Evolutionary conservation across 129 eudicot genomes (phyloP), one percentile per base, ranked within the genome.

Genomic region (Artemisia annua): DNA sequence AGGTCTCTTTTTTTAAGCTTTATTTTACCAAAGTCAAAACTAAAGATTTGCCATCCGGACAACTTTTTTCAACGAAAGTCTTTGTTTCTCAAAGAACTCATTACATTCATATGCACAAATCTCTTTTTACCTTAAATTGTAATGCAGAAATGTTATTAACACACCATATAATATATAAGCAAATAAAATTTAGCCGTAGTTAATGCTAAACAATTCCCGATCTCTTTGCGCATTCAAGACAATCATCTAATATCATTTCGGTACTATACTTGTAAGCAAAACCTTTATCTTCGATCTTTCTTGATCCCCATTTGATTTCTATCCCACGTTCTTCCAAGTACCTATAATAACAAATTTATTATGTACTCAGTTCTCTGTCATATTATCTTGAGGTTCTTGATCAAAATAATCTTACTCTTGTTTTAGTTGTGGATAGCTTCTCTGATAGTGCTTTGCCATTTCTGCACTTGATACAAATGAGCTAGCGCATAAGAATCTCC

Each of bases 401-500:
- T 18, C 5, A 11, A 15, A 16, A 32, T 32, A 32, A 50, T 19
- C 87, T 84, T 73, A 81, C 92, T 77, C 69, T 60, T 81, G 66
- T 22, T 82, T 64, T 15, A 80, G 15, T 17, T 82, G 80, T 3
- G 89, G 80, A 55, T 72, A 84, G 3, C 62, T 76, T 20, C 76
- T 48, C 18, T 74, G 50, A 54, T 65, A 77, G 54, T 80, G 64
- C 49, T 51, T 19, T 7, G 88, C 88, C 1, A 88, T 83, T 61
- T 88, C 83, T 60, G 78, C 83, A 26, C 68, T 67, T 9, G 80
- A 20, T 35, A 80, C 63, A 19, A 39, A 83, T 1, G 54, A 59
- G 26, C 75, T 83, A 30, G 86, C 81, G 2, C 90, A 88, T 50
- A 88, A 71, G 64, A 83, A 79, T 55, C 91, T 78, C 4, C 91